Evolutionary conservation across 148 eudicot species (phyloP).

Genomic region (Persicaria tinctoria): DNA sequence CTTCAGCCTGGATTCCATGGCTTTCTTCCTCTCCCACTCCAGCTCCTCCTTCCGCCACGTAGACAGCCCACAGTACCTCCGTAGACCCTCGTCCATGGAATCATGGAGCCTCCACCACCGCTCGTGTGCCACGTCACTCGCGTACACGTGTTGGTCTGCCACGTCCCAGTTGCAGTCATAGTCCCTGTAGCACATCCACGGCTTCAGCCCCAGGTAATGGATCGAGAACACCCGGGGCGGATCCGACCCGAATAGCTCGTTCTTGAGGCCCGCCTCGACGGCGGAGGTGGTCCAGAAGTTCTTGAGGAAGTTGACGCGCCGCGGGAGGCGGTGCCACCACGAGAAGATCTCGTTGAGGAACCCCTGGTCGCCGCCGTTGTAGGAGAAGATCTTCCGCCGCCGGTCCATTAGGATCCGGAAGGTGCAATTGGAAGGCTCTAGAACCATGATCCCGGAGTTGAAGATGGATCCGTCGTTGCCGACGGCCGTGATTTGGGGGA

Average conservation of each 20-base stretch:
- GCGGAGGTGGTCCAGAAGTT: slow-evolving; percentile 81
- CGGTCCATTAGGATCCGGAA: slow-evolving; percentile 56
- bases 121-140: slow-evolving; percentile 71
- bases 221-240: slow-evolving; percentile 71
- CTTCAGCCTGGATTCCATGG: slow-evolving; percentile 34
- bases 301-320: slow-evolving; percentile 75
- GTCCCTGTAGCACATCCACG: slow-evolving; percentile 89
- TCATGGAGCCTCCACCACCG: slow-evolving; percentile 91
- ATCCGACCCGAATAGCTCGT: slow-evolving; percentile 60
- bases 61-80: slow-evolving; percentile 49
- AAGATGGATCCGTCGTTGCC: slow-evolving; percentile 80
- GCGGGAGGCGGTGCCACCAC: slow-evolving; percentile 91
- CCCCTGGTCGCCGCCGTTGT: slow-evolving; percentile 96
- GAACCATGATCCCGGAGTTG: slow-evolving; percentile 89
- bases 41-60: slow-evolving; percentile 51
- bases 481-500: slow-evolving; percentile 72
- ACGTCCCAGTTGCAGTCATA: slow-evolving; percentile 91
- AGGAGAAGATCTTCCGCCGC: slow-evolving; percentile 50
- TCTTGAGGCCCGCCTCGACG: slow-evolving; percentile 41
- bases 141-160: slow-evolving; percentile 50
- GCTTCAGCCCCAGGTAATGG: slow-evolving; percentile 83
- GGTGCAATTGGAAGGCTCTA: slow-evolving; percentile 89
- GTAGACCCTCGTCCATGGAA: slow-evolving; percentile 53
- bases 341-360: slow-evolving; percentile 85
- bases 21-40: slow-evolving; percentile 53